Conservation (phyloP, 768 basidiomycete species). For the Russula sp. region DNA sequence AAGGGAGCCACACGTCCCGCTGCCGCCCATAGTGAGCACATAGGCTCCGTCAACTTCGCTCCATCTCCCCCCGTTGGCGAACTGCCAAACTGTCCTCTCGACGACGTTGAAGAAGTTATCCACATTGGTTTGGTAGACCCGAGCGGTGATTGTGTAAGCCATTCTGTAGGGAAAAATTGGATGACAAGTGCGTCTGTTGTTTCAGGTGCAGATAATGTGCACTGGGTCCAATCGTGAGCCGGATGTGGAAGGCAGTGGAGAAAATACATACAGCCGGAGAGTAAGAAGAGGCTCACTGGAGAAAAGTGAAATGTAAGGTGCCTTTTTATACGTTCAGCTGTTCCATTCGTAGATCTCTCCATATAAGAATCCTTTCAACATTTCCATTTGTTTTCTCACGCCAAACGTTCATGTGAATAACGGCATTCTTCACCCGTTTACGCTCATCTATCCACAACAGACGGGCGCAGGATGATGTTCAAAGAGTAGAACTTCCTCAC, state of each 20-base stretch:
- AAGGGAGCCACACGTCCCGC: conserved; percentile 37
- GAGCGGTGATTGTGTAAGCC: conserved; percentile 25
- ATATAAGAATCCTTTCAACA: too few species aligned
- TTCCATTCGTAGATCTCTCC: too few species aligned
- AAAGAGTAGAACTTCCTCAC: too few species aligned
- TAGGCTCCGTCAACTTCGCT: conserved; percentile 19
- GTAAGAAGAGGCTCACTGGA: background rate
- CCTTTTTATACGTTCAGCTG: background rate
- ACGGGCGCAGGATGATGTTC: too few species aligned
- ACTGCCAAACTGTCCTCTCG: conserved; percentile 34
- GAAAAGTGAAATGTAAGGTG: background rate
- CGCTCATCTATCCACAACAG: too few species aligned
- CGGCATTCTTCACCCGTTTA: too few species aligned
- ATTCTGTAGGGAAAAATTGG: conserved; percentile 19
- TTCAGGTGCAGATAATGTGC: background rate
- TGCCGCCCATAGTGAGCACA: conserved; percentile 34
- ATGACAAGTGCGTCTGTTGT: background rate
- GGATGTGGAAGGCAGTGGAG: background rate
- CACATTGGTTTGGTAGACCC: conserved; percentile 17
- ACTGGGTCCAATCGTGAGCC: background rate
- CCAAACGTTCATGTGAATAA: too few species aligned
- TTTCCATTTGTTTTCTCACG: too few species aligned
- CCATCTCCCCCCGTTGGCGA: conserved; percentile 35
- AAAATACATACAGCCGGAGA: background rate
- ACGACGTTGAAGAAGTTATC: conserved; percentile 29